Base-by-base conservation (phyloP, 2,329 filamentous ascomycete genomes). In the Xylariaceae sp. region DNA sequence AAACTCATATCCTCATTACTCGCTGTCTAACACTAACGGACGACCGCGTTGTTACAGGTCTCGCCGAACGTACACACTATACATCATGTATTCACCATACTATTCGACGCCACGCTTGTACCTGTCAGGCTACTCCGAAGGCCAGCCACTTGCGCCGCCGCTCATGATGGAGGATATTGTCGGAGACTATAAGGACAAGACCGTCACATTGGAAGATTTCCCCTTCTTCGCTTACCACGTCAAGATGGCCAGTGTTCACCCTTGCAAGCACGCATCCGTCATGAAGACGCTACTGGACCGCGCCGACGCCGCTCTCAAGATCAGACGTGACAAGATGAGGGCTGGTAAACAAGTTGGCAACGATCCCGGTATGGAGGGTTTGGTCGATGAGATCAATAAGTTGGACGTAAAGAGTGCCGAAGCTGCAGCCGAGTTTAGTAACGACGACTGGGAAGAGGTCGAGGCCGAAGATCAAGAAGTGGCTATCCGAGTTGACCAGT, bases 211-310 rank as follows among this genome's bases (percentile, higher is more conserved):
- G 53, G 94, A 99, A 69, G 91, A 97, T 72, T 99, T 99, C 68
- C 91, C 90, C 43, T 97, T 96, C 76, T 94, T 95, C 69, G 88
- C 90, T 59, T 87, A 89, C 66, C 87, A 86, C 63, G 84, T 97
- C 68, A 96, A 97, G 77, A 99, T 97, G 83, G 94, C 93, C 33
- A 94, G 88, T 31, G 89, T 99, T 13, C 94, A 99, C 67, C 94
- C 94, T 3, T 99, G 94, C 82, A 95, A 94, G 69, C 94, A 99
- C 69, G 94, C 94, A 10, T 88, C 88, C 28, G 94, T 99, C 62
- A 99, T 99, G 94, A 99, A 97, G 75, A 90, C 90, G 18, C 83
- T 99, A 5, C 86, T 99, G 38, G 94, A 97, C 71, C 90, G 94
- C 34, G 94, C 94, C 43, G 93, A 99, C 68, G 90, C 90, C 18